phyloP scores from a whole-genome alignment of 2,329 filamentous ascomycete species.

The Pseudopyricularia cyperi region DNA sequence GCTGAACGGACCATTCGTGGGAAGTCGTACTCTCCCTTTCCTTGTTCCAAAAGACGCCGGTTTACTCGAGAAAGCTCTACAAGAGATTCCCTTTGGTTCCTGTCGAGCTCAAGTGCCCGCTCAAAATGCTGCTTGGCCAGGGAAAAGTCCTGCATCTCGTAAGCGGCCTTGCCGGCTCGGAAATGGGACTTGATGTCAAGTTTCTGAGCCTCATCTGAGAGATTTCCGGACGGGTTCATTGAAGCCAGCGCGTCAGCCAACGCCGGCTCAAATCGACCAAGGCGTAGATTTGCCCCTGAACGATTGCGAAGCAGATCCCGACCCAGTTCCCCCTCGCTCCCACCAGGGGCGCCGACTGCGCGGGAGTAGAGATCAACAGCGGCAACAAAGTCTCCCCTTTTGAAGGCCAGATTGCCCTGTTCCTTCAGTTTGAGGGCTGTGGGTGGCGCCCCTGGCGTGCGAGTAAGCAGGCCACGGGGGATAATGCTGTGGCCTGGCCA shows the following conservation, averaged over 20 bases:
- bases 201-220: background rate
- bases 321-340: background rate
- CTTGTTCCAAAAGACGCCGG: background rate
- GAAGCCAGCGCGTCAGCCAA: background rate
- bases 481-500: background rate
- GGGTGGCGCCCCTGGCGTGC: background rate
- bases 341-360: background rate
- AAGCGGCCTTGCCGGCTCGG: slow-evolving; percentile 6
- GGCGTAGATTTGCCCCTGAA: background rate
- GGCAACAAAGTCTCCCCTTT: background rate
- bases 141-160: slow-evolving; percentile 4
- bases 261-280: background rate
- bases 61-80: background rate
- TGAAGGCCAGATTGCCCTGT: background rate
- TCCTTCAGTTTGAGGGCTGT: background rate
- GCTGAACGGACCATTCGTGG: background rate
- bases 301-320: background rate
- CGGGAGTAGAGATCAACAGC: background rate
- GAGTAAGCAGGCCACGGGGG: background rate
- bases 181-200: slow-evolving; percentile 5
- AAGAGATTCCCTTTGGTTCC: background rate
- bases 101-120: background rate
- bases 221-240: background rate
- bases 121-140: background rate
- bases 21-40: background rate